Percentiles rank a stretch among this genome's conserved stretches.
phyloP scores from a whole-genome alignment of 257 asterid species.

The Cinchona pubescens region DNA sequence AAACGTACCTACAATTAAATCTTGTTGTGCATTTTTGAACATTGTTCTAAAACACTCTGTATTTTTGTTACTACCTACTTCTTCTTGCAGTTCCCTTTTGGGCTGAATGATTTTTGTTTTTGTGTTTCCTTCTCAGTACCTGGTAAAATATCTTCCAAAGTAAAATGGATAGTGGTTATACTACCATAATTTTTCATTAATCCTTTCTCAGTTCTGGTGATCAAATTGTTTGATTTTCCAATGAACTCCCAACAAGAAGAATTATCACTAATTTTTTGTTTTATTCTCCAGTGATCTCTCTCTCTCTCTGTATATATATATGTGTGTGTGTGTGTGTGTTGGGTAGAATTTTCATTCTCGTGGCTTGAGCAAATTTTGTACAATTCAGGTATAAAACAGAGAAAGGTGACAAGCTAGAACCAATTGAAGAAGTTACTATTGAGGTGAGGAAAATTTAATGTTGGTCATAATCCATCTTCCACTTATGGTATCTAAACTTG shows the following conservation, averaged over 20 bases:
- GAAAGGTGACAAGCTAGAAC: conserved; percentile 80
- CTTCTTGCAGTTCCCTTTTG: not conserved
- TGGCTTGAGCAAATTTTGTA: not conserved
- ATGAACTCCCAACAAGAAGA: not conserved
- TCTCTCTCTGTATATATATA: not conserved
- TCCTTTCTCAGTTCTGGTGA: not conserved
- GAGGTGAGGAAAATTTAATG: conserved; percentile 51
- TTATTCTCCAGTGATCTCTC: not conserved
- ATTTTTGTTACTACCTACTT: not conserved
- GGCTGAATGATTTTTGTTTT: not conserved
- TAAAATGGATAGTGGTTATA: not conserved
- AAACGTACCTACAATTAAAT: not conserved
- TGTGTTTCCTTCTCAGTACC: not conserved
- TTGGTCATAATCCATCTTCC: conserved; percentile 14
- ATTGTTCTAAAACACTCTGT: not conserved
- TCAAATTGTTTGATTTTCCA: conserved; percentile 2
- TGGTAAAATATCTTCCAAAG: not conserved
- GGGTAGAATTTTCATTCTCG: not conserved
- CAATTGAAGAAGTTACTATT: conserved; percentile 97
- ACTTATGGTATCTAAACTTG: conserved; percentile 13
- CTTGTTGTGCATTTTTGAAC: not conserved
- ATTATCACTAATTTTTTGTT: not conserved
- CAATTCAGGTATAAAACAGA: conserved; percentile 71
- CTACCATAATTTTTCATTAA: not conserved
- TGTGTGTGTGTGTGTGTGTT: too few relatives aligned